A percentile compares a stretch with the other conserved stretches of the same genome.
Evolutionary conservation across 1,284 basidiomycete species (phyloP).

Genomic region (Phellopilus nigrolimitatus): DNA sequence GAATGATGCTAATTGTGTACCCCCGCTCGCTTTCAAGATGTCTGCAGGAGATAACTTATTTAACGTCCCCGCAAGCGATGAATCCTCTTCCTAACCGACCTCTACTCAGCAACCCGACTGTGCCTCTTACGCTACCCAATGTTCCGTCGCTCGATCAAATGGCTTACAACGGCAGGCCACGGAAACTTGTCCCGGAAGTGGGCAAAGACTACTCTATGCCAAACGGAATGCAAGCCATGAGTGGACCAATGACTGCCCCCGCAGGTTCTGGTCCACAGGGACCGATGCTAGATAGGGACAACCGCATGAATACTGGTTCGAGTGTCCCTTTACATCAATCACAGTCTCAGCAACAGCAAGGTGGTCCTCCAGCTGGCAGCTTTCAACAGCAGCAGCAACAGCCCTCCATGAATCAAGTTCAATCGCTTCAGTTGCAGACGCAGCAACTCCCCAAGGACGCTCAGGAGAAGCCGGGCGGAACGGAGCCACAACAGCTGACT

Average conservation of each 20-base stretch:
- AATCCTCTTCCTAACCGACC: constrained; percentile 92
- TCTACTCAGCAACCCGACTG: constrained; percentile 58
- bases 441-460: constrained; percentile 32
- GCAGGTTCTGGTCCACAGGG: constrained; percentile 38
- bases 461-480: constrained; percentile 43
- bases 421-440: constrained; percentile 25
- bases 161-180: constrained; percentile 68
- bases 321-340: constrained; percentile 14
- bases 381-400: constrained; percentile 26
- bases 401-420: constrained; percentile 19
- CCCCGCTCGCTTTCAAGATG: constrained; percentile 50
- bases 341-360: constrained; percentile 35
- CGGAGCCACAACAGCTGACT: constrained; percentile 57
- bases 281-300: constrained; percentile 47
- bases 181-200: constrained; percentile 72
- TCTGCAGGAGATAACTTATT: constrained; percentile 95
- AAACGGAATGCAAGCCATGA: constrained; percentile 52
- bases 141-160: constrained; percentile 69
- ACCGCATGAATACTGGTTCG: constrained; percentile 34
- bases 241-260: constrained; percentile 47
- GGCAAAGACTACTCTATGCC: constrained; percentile 66
- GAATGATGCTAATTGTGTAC: background rate
- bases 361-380: constrained; percentile 14
- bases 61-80: constrained; percentile 94
- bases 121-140: constrained; percentile 63